Conservation (phyloP, 2,329 filamentous ascomycete genomes). For the Aspergillus tamarii region DNA sequence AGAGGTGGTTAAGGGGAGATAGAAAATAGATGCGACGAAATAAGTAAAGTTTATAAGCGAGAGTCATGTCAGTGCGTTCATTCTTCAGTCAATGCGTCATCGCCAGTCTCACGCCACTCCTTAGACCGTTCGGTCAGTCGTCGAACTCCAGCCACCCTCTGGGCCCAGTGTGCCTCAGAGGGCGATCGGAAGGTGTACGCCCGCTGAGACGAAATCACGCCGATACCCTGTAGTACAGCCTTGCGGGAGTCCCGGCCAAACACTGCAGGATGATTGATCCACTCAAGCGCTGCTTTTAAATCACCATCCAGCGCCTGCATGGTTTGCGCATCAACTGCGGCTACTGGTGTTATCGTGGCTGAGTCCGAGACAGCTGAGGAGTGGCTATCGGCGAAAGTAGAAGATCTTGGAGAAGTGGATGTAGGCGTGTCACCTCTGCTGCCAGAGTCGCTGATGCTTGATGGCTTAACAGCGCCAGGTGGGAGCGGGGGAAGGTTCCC, state of each 20-base stretch:
- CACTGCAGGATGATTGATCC: conserved; percentile 95
- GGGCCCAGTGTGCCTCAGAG: conserved; percentile 87
- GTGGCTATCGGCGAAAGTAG: conserved; percentile 37
- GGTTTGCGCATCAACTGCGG: conserved; percentile 80
- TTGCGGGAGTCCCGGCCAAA: conserved; percentile 94
- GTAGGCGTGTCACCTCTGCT: conserved; percentile 42
- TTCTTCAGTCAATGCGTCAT: conserved; percentile 68
- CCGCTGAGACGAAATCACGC: conserved; percentile 91
- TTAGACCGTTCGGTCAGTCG: conserved; percentile 79
- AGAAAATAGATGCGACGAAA: conserved; percentile 7
- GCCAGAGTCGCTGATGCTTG: conserved; percentile 48
- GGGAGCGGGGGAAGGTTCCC: conserved; percentile 90
- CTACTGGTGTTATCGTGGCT: conserved; percentile 56
- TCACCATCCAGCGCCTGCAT: conserved; percentile 89
- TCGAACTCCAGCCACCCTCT: conserved; percentile 78
- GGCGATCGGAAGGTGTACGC: conserved; percentile 92
- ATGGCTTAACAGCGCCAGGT: conserved; percentile 47
- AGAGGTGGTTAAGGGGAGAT: background rate
- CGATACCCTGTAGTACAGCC: conserved; percentile 92
- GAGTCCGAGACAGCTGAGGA: conserved; percentile 42
- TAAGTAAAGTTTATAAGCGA: conserved; percentile 11
- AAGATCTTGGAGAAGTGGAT: conserved; percentile 43
- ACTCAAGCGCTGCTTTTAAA: conserved; percentile 86
- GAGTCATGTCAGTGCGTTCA: conserved; percentile 23
- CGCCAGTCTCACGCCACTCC: conserved; percentile 87